Base-by-base conservation (phyloP, 805 yeast species). In the Dipodascus albidus region DNA sequence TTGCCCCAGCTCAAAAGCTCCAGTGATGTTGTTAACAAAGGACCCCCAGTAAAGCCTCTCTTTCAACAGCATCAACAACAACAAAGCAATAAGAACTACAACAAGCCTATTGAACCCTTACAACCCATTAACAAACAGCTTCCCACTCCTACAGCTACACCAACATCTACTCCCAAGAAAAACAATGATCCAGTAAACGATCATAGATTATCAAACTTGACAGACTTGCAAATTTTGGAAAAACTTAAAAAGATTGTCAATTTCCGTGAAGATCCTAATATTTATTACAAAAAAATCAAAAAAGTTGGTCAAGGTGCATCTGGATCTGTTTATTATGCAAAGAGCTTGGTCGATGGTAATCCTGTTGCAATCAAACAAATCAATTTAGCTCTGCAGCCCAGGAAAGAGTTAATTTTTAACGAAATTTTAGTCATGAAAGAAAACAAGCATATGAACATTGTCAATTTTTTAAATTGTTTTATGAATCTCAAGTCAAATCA, bases 301-400 rank as follows among this genome's bases (percentile, higher is more conserved):
- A 90, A 91, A 67, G 84, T 93, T 58, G 99, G 99, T 1, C 99
- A 93, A 71, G 99, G 99, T 64, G 99, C 99, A 0, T 84, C 95
- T 15, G 99, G 99, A 53, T 96, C 96, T 42, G 99, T 93, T 27
- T 93, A 83, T 63, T 87, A 93, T 27, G 97, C 97, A 0, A 79
- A 82, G 48, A 74, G 74, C n/a, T 60, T 71, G n/a, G 70, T 64
- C 24, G 61, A 63, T 41, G 60, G 58, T 38, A 75, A 58, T 47
- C 51, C 55, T 23, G 97, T 93, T 41, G 99, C 99, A 6, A 87
- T 93, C 61, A 93, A 93, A 67, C 97, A 93, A 72, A 93, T 93
- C 96, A 88, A 88, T 62, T 71, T 93, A 53, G 95, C 87, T 60
- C 85, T 84, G 62, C 99, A 93, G 68, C 98, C 98, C 6, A 87